Base-by-base conservation (phyloP, 2,329 filamentous ascomycete genomes). In the Dothiorella sarmentorum region DNA sequence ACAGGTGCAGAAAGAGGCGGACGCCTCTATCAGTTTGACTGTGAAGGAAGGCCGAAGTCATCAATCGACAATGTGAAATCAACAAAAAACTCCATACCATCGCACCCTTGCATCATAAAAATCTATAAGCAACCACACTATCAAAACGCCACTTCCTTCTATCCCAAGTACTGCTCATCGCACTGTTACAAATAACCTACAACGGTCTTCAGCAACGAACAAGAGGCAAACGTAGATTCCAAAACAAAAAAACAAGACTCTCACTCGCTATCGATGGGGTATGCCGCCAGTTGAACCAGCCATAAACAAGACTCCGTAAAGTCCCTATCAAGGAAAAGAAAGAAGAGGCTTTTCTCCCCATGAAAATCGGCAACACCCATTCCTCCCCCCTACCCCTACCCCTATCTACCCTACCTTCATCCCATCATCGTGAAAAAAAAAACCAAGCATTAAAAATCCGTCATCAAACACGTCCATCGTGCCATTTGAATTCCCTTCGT, bases 261-360 rank as follows among this genome's bases (percentile, higher is more conserved):
- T 51, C 47, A 51, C n/a, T 51, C 29, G 47, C 31, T 31, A 17
- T 20, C 49, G 35, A 40, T 40, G 49, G 49, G 49, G 49, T 53
- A 53, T 53, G 49, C 49, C 49, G 49, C 33, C 49, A 53, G 35
- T 53, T 10, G 29, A 40, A 40, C 35, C 49, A 53, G 35, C 49
- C 49, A 53, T 15, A 27, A n/a, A 35, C 35, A 40, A 29, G 49
- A 53, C 49, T 40, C 49, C 49, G 27, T 20, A 38, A 53, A 53
- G 49, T 38, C 49, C 49, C 33, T 40, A 26, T 15, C 11, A 27
- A 27, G 11, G 31, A 33, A 49, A 51, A 38, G 9, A 37, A 40
- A 40, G 24, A 26, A 20, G 20, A 40, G n/a, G 22, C 2, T 40
- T 29, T 17, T 27, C 35, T 53, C 49, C 49, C 31, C 38, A 26